Evolutionary conservation across 176 grass and related monocot genomes (phyloP).

Genomic region (Oryza glumipatula): DNA sequence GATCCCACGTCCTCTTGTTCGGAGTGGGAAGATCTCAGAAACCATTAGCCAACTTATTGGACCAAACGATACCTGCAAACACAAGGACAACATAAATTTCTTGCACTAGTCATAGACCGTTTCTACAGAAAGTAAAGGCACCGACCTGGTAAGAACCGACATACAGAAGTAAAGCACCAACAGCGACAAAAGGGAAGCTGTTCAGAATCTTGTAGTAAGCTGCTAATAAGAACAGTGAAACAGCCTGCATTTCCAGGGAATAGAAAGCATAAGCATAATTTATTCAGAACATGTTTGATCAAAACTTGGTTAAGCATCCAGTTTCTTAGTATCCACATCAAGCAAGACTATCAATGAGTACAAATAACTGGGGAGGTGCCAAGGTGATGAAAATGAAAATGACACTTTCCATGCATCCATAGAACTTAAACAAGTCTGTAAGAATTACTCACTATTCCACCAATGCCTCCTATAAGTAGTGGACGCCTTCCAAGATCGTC

Average conservation of each 20-base stretch:
- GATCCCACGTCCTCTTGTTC: constrained; percentile 94
- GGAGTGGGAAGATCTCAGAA: constrained; percentile 96
- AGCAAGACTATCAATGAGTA: not conserved
- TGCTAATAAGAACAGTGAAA: constrained; percentile 87
- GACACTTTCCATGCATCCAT: not conserved
- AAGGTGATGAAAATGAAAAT: not conserved
- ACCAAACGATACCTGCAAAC: constrained; percentile 89
- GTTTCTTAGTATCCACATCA: not conserved
- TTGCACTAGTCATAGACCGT: constrained; percentile 9
- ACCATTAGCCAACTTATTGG: constrained; percentile 99
- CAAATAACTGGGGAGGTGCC: not conserved
- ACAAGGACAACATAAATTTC: constrained; percentile 21
- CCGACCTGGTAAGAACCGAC: constrained; percentile 87
- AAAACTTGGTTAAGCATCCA: constrained; percentile 20
- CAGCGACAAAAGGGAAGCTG: constrained; percentile 72
- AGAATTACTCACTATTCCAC: constrained; percentile 80
- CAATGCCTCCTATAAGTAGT: constrained; percentile 86
- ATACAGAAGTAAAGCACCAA: constrained; percentile 92
- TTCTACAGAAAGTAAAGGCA: constrained; percentile 38
- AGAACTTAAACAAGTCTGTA: constrained; percentile 17
- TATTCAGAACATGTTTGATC: constrained; percentile 31
- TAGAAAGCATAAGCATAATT: constrained; percentile 4
- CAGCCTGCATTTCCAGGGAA: constrained; percentile 58
- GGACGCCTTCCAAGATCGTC: constrained; percentile 81
- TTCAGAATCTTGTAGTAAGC: constrained; percentile 92